Evolutionary conservation across 208 protist genomes (phyloP).

Genomic region (Angomonas ambiguus): DNA sequence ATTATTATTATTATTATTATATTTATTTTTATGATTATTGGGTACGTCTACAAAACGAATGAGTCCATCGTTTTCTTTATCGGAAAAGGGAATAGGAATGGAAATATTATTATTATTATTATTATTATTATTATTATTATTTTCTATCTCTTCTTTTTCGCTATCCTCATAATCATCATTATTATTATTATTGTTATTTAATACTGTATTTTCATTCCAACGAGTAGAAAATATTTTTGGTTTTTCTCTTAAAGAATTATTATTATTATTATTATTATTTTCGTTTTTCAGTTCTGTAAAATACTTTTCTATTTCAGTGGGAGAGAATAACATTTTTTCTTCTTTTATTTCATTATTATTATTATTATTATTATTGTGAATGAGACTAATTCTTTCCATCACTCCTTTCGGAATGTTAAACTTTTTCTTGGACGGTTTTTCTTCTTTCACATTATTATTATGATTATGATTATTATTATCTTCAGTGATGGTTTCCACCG

Average conservation of each 20-base stretch:
- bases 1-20: slow-evolving; percentile 1
- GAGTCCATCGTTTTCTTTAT: too few relatives aligned
- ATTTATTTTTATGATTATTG: too few relatives aligned
- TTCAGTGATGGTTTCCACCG: not conserved
- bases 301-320: not conserved
- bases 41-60: too few relatives aligned
- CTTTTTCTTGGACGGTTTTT: not conserved
- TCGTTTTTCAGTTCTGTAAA: not conserved
- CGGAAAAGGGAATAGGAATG: too few relatives aligned
- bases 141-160: too few relatives aligned
- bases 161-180: not conserved
- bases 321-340: not conserved
- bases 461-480: not conserved
- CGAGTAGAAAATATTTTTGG: not conserved
- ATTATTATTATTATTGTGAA: not conserved
- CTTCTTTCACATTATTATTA: not conserved
- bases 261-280: slow-evolving; percentile 4
- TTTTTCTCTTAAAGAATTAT: too few relatives aligned
- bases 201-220: not conserved
- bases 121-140: too few relatives aligned
- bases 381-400: not conserved
- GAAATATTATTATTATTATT: too few relatives aligned
- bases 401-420: not conserved
- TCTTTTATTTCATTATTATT: not conserved
- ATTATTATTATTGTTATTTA: not conserved